A percentile compares a stretch with the other conserved stretches of the same genome.
Evolutionary conservation across 345 rosid genomes (phyloP).

Genomic region (Boechera stricta): DNA sequence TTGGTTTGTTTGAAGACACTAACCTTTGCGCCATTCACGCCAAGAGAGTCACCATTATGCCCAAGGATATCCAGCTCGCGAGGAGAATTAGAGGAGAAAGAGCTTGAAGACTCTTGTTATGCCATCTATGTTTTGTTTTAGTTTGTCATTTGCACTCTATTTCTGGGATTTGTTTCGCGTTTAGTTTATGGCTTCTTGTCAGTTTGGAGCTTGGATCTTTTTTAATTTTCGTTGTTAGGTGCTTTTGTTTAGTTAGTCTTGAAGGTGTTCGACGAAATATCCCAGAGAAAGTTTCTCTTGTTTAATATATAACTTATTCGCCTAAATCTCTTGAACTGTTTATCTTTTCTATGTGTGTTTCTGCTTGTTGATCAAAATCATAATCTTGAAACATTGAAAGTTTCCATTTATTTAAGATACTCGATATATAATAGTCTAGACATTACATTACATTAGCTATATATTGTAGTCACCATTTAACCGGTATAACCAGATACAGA

Average conservation of each 20-base stretch:
- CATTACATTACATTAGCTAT: background rate
- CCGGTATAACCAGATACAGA: background rate
- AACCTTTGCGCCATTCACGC: conserved; percentile 64
- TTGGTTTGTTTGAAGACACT: conserved; percentile 59
- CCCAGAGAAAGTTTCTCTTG: conserved; percentile 8
- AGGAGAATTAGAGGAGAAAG: conserved; percentile 62
- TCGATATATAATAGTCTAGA: background rate
- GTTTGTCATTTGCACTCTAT: background rate
- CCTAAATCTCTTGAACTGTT: background rate
- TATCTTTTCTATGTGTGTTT: background rate
- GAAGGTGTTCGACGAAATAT: conserved; percentile 27
- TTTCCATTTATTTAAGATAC: background rate
- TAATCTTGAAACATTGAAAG: background rate
- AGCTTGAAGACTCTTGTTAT: conserved; percentile 39
- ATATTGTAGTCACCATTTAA: background rate
- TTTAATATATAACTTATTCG: conserved; percentile 4
- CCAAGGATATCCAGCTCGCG: conserved; percentile 61
- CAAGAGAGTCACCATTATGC: conserved; percentile 65
- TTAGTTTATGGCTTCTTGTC: background rate
- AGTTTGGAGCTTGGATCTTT: background rate
- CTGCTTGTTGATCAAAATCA: background rate
- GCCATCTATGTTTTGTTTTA: background rate
- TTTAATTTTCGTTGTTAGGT: background rate
- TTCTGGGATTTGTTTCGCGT: background rate
- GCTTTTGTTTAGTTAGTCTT: background rate